Base-by-base conservation (phyloP, 495 filamentous ascomycete genomes). In the Lophiostoma macrostomum region DNA sequence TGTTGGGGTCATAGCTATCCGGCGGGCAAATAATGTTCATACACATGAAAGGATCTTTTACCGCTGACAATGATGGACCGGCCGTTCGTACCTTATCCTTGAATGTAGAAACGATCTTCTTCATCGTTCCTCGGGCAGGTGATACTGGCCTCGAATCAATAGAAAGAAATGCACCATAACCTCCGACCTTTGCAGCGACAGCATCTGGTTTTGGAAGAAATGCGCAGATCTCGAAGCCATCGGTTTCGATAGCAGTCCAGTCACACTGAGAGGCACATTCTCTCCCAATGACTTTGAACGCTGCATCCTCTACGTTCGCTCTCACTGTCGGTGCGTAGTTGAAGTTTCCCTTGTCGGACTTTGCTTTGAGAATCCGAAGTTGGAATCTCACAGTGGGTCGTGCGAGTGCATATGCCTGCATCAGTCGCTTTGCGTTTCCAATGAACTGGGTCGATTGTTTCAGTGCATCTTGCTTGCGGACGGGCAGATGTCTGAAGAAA, bases 1-100 rank as follows among this genome's bases (percentile, higher is more conserved):
- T 76, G 60, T 96, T 97, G 2, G 80, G 76, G 71, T 97, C 91
- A 55, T 98, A 96, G 40, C 75, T 85, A 12, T 78, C 80, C 4
- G 64, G 66, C 1, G 84, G 80, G 60, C 91, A 96, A 4, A 63
- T 61, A 5, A 98, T 79, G 48, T 90, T 82, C 35, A 97, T 59
- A 13, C 76, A 78, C 22, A 96, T 67, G 65, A 95, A 91, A 0
- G 85, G 85, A 51, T 88, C 80, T 24, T 72, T 77, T 10, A 54
- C 37, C 5, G 53, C 50, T 3, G 58, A 44, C 4, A 66, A 46
- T 3, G 13, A 24, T 3, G 53, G 18, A 41, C 50, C 56, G 1
- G 54, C 45, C 8, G 36, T 54, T 19, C 54, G 60, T 22, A 72
- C 49, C 12, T 49, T 54, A 18, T 69, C 57, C 64, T 82, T 88